Percentiles rank a stretch among this genome's conserved stretches.
Evolutionary conservation across 257 asterid species (phyloP).

Genomic region (Jasminum sambac): DNA sequence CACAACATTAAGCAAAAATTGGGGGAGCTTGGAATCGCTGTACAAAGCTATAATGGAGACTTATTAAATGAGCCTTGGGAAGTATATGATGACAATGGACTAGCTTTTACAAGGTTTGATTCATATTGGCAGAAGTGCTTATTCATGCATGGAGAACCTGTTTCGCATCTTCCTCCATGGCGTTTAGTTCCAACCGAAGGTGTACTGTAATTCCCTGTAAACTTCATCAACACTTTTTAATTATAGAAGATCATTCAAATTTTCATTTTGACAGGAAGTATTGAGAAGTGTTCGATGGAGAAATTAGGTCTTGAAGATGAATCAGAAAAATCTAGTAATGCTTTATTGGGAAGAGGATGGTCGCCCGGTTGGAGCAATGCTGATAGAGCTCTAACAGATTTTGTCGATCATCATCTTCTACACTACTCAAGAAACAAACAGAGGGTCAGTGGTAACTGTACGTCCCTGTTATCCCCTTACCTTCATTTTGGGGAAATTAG

Average conservation of each 20-base stretch:
- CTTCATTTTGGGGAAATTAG: conserved; percentile 92
- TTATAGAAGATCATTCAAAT: not conserved
- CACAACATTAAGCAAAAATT: conserved; percentile 74
- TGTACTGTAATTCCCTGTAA: conserved; percentile 19
- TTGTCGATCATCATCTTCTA: conserved; percentile 56
- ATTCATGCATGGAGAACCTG: conserved; percentile 53
- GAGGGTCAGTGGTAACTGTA: conserved; percentile 65
- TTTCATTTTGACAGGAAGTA: conserved; percentile 43
- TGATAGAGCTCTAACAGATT: conserved; percentile 65
- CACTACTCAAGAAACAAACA: conserved; percentile 67
- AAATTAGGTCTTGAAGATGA: conserved; percentile 78
- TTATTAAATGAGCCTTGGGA: conserved; percentile 92
- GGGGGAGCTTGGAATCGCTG: conserved; percentile 61
- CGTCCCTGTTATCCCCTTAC: conserved; percentile 82
- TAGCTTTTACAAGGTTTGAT: conserved; percentile 59
- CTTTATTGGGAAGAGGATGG: conserved; percentile 83
- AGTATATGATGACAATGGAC: conserved; percentile 58
- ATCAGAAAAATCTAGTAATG: conserved; percentile 83
- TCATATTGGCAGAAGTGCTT: conserved; percentile 79
- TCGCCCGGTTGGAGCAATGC: conserved; percentile 91
- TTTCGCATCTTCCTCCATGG: conserved; percentile 75
- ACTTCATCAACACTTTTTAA: not conserved
- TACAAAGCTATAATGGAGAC: conserved; percentile 74
- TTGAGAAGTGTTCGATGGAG: conserved; percentile 48
- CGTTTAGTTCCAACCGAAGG: conserved; percentile 56